Evolutionary conservation across 2,329 filamentous ascomycete genomes (phyloP), one percentile per base, ranked within the genome.

Genomic region (Trichophyton rubrum): DNA sequence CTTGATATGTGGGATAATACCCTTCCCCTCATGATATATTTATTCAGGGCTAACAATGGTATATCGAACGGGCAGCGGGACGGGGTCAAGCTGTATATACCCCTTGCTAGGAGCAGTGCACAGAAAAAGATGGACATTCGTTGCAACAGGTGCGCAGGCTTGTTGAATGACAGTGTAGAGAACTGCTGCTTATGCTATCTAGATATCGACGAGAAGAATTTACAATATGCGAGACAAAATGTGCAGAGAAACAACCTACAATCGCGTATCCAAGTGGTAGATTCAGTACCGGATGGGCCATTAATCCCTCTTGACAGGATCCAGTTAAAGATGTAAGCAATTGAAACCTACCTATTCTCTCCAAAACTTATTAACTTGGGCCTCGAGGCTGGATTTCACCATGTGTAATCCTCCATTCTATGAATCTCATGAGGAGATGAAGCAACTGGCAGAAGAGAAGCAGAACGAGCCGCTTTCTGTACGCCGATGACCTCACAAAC

Each of bases 381-480:
- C 24, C 9, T 63, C 68, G 8, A 79, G 77, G 2, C 78, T 95
- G 49, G 86, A 92, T 69, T 96, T 97, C 70, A 85, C 83, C 62
- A 95, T 97, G 85, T 92, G 87, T 64, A 99, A 99, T 66, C 93
- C 93, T 0, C 93, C 93, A 0, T 99, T 99, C 75, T 97, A 96
- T 76, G 73, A 79, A n/a, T 90, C 88, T 0, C 75, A 81, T 2
- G 73, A 79, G 3, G 90, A 95, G 58, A 82, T 96, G 73, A 66
- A 80, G 2, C 74, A 77, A 3, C 86, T 86, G 1, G 86, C 88
- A 0, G 72, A 77, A 15, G 73, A 79, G 41, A 96, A 96, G 71
- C 74, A 79, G 2, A 79, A 80, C 0, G 84, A 84, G 0, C 87
- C 91, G 0, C 82, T 82, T 60, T 87, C 88, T 0, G 85, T 87